Evolutionary conservation across 768 basidiomycete genomes (phyloP), one percentile per base, ranked within the genome.

Genomic region (Hypholoma fasciculare): DNA sequence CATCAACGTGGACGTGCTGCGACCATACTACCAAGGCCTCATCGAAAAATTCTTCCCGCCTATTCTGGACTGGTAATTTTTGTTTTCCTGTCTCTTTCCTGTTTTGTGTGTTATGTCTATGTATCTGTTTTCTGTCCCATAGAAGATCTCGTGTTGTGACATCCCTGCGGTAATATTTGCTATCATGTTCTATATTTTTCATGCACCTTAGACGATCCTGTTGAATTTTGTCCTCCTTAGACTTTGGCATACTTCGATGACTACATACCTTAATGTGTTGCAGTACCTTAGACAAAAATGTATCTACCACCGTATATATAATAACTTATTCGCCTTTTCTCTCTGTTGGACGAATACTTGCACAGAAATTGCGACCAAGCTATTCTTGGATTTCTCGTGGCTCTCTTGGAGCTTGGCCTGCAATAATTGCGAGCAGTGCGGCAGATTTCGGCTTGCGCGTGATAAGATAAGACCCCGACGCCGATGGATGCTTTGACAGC

Each of bases 21-120:
- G 84, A 60, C 90, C 92, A 13, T 96, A 97, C 74, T 97, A 97
- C 68, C 80, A 90, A 67, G 73, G 74, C 1, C 77, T 97, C 30
- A 95, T 97, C 65, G 78, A 81, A 38, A 94, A 92, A 68, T 97
- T 84, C 76, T 96, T 97, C 78, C 92, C 92, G 39, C 75, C 83
- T 0, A 81, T 84, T 53, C 74, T 96, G 36, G 87, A 94, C 62
- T 96, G 94, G 94, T 96, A 62, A 67, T 65, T 43, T 12, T 27
- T 34, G 13, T 23, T 4, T 12, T 14, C 4, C 48, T 14, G 1
- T 30, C 23, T 17, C 52, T 17, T 1, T 11, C n/a, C n/a, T 42
- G 4, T 2, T 7, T 49, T 19, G 26, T 17, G 19, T 19, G 36
- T 17, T 17, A 48, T 39, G 37, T 44, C 23, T 36, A 3, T 49